Conservation (phyloP, 305 asterid species). For the Fraxinus nigra region DNA sequence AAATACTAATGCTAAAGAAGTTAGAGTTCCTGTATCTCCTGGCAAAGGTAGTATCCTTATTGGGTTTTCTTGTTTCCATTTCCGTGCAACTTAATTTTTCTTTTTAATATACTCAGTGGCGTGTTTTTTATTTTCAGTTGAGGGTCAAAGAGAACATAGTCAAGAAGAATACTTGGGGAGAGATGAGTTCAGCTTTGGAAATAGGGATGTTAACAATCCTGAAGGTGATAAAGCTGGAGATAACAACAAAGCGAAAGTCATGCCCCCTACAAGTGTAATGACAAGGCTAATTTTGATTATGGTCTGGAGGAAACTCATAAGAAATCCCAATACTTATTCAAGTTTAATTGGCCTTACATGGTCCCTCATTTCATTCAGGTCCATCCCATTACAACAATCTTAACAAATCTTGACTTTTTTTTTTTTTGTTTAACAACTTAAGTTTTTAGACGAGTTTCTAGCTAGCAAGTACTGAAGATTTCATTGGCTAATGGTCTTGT, state of each 20-base stretch:
- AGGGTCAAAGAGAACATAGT: constrained; percentile 44
- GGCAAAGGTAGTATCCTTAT: constrained; percentile 35
- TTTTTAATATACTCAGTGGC: background rate
- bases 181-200: constrained; percentile 44
- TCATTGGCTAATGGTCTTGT: background rate
- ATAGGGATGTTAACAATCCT: constrained; percentile 38
- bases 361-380: constrained; percentile 68
- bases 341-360: constrained; percentile 60
- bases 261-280: constrained; percentile 71
- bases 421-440: background rate
- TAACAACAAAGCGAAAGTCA: constrained; percentile 42
- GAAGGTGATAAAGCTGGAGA: constrained; percentile 47
- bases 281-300: constrained; percentile 64
- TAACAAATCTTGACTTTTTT: background rate
- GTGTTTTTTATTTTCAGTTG: constrained; percentile 31
- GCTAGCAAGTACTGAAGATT: background rate
- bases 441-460: background rate
- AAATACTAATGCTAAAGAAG: constrained; percentile 52
- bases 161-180: constrained; percentile 52
- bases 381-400: background rate
- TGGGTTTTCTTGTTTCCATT: background rate
- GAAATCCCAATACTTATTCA: constrained; percentile 70
- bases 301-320: constrained; percentile 71
- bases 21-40: constrained; percentile 65
- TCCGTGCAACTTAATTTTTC: background rate